Conservation (phyloP, 2,329 filamentous ascomycete species). For the Botrytis fabae region DNA sequence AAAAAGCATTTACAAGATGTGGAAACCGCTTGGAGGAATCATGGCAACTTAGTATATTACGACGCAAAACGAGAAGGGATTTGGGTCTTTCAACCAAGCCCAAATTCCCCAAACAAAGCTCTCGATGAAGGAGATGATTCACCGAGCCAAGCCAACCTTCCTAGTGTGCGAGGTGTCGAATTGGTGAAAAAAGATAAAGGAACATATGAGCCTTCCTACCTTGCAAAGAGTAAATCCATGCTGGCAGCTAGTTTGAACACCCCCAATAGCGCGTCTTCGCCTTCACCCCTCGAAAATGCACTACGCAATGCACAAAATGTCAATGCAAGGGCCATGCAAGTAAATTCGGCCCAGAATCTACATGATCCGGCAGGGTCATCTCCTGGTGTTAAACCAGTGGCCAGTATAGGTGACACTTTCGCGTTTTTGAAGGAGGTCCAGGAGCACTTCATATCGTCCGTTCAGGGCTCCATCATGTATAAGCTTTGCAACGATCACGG, state of each 20-base stretch:
- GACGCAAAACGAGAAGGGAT: conserved; percentile 37
- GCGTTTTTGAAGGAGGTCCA: conserved; percentile 37
- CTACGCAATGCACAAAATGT: conserved; percentile 34
- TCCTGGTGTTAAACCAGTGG: conserved; percentile 31
- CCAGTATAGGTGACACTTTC: conserved; percentile 24
- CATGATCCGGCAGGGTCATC: conserved; percentile 34
- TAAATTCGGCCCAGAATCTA: conserved; percentile 29
- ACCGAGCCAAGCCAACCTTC: conserved; percentile 21
- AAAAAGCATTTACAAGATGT: conserved; percentile 37
- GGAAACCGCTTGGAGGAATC: conserved; percentile 37
- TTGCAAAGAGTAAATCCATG: conserved; percentile 32
- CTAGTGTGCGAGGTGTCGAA: conserved; percentile 31
- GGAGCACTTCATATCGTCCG: conserved; percentile 41
- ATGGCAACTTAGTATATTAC: conserved; percentile 36
- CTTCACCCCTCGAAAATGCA: conserved; percentile 36
- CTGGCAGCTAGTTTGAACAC: conserved; percentile 30
- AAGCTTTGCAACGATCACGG: conserved; percentile 39
- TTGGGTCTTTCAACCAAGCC: conserved; percentile 36
- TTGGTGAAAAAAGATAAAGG: conserved; percentile 35
- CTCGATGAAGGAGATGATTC: conserved; percentile 21
- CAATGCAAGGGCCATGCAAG: conserved; percentile 35
- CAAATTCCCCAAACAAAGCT: conserved; percentile 21
- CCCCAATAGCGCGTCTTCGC: conserved; percentile 35
- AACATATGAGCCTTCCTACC: conserved; percentile 37
- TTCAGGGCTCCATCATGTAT: conserved; percentile 39